Evolutionary conservation across 148 eudicot species (phyloP), one percentile per base, ranked within the genome.

Genomic region (Nepenthes mirabilis): DNA sequence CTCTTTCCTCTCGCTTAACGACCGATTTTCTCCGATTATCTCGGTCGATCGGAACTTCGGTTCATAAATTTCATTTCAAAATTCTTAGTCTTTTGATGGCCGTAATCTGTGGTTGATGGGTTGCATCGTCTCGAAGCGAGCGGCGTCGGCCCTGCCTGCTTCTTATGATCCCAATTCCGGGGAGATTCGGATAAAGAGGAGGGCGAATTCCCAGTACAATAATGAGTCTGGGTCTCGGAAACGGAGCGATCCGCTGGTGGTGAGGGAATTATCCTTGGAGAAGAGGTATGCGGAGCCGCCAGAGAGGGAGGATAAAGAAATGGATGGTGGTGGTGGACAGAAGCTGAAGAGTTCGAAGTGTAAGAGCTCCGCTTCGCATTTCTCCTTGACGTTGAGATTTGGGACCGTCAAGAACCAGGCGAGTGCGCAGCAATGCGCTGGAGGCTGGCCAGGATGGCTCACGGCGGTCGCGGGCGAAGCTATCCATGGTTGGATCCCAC

Each of bases 401-500:
- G 89, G 91, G 32, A 49, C 77, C 0, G 64, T 58, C 11, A 77
- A 73, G 60, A 73, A 63, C 13, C 68, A 84, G 79, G 72, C 71
- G 56, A 52, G 59, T 57, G 82, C 78, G 0, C 91, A 81, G 59
- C 83, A 82, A 64, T 63, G 70, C 4, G 80, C 91, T 0, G 87
- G 85, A 7, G 88, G 86, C 4, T 86, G 93, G 93, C 93, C 93
- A 1, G 65, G 70, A 14, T 86, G 93, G 93, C 86, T 86, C 34
- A 70, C 68, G 6, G 70, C 93, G 3, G 93, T 77, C 2, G 86
- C 88, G 6, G 80, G 82, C 0, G 93, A 86, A 48, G 93, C 86
- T 37, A 74, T 86, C 50, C 80, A 76, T 1, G 93, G 93, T 2
- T 86, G 93, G 93, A 43, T 80, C 47, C 93, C 93, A 1, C 83